Base-by-base conservation (phyloP, 208 protist genomes). In the Phytomonas francai region DNA sequence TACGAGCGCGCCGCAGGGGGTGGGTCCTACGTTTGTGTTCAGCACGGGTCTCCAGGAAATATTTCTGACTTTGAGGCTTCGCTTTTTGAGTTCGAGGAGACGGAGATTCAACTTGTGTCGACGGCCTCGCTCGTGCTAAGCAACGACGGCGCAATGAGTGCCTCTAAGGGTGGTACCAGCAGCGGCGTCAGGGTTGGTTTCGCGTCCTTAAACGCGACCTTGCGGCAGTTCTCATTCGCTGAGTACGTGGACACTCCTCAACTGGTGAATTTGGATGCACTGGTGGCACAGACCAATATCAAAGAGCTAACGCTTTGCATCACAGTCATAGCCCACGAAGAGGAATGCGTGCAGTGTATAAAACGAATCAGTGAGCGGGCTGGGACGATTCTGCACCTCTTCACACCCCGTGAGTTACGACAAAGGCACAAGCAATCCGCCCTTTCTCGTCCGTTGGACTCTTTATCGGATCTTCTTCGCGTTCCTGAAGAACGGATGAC, bases 31-130 rank as follows among this genome's bases (percentile, higher is more conserved):
- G 72, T 72, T 22, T 91, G 88, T 56, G 81, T 89, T n/a, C 91
- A 93, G 77, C 87, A 85, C 49, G 91, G 85, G 31, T 90, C 91
- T 12, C 91, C 91, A 0, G 91, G 91, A 29, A 88, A 96, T 70
- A 92, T 93, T 68, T 65, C 87, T 19, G 91, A 94, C 80, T 96
- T 96, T 75, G 91, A 96, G 72, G 83, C 91, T 0, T 84, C 84
- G 7, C 84, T 96, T 11, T 96, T 96, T 49, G 80, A 91, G 45
- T 91, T 89, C 65, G 88, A 93, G 60, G 91, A 96, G 72, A 76
- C 87, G 19, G 88, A 93, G 66, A 87, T 96, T n/a, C 85, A 92
- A 74, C 73, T 94, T 29, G 77, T 89, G 70, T 73, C 91, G 30
- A 83, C 77, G 25, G 91, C 88, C 12, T 70, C 76, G 4, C 39